phyloP scores from a whole-genome alignment of 148 eudicot species.

The Arctostaphylos glauca region DNA sequence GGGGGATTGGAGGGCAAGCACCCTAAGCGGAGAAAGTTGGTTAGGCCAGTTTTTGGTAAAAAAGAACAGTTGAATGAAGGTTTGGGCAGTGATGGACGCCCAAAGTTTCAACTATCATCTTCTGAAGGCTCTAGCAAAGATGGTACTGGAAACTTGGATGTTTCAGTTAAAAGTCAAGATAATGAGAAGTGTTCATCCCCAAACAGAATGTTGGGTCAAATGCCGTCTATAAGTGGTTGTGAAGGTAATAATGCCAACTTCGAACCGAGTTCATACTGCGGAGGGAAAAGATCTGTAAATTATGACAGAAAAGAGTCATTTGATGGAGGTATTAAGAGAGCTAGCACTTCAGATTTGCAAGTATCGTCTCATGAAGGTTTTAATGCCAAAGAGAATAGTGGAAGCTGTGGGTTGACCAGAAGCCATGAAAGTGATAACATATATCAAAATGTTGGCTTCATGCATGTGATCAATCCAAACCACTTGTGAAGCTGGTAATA shows the following conservation, averaged over 20 bases:
- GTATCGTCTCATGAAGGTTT: conserved; percentile 4
- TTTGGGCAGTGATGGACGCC: neutral
- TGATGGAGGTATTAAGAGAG: neutral
- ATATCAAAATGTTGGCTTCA: neutral
- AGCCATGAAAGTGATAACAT: neutral
- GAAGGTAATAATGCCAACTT: neutral
- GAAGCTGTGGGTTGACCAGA: conserved; percentile 1
- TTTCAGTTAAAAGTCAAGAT: neutral
- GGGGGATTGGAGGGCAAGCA: conserved; percentile 9
- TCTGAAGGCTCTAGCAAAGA: neutral
- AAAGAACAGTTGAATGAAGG: neutral
- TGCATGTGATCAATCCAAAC: neutral
- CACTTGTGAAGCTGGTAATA: conserved; percentile 4
- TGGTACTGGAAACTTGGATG: neutral
- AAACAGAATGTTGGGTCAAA: neutral
- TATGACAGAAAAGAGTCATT: conserved; percentile 10
- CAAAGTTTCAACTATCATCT: neutral
- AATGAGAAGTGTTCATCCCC: neutral
- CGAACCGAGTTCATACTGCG: too few species aligned
- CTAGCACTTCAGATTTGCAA: conserved; percentile 12
- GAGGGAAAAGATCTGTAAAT: neutral
- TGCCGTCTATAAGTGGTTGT: neutral
- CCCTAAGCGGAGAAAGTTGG: conserved; percentile 36
- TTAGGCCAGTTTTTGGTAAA: conserved; percentile 32
- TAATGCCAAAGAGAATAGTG: conserved; percentile 3